Percentiles rank a stretch among this genome's conserved stretches.
Evolutionary conservation across 1,284 basidiomycete species (phyloP).

Genomic region (Microbotryomycetes sp.): DNA sequence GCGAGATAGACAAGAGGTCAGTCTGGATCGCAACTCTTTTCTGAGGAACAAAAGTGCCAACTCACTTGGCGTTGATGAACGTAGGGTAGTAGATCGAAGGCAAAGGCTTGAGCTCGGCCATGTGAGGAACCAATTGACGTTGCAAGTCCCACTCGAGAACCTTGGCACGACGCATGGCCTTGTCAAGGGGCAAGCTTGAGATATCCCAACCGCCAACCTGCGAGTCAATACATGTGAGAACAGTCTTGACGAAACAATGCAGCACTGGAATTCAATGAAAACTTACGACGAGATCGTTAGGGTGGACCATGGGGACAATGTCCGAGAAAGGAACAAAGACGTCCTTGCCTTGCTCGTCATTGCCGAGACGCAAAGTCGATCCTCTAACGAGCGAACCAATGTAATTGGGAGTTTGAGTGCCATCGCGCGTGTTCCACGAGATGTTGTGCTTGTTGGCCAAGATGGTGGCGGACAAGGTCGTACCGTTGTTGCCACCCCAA

Average conservation of each 20-base stretch:
- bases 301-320: conserved; percentile 96
- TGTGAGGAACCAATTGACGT: conserved; percentile 82
- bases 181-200: conserved; percentile 73
- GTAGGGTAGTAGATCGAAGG: conserved; percentile 72
- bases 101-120: conserved; percentile 76
- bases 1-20: neutral
- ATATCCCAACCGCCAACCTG: conserved; percentile 92
- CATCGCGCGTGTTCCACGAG: conserved; percentile 89
- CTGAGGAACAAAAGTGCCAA: neutral
- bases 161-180: conserved; percentile 87
- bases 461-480: conserved; percentile 88
- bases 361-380: conserved; percentile 86
- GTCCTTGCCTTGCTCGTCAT: conserved; percentile 79
- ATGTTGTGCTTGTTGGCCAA: conserved; percentile 95
- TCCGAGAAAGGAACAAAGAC: conserved; percentile 88
- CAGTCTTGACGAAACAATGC: neutral
- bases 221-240: neutral
- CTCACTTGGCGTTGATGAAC: conserved; percentile 26
- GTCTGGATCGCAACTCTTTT: conserved; percentile 10
- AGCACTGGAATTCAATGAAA: neutral
- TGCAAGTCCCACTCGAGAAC: conserved; percentile 97
- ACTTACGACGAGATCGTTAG: conserved; percentile 80
- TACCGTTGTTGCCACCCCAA: conserved; percentile 94
- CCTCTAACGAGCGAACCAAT: conserved; percentile 79
- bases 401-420: conserved; percentile 92